Evolutionary conservation across 2,329 filamentous ascomycete genomes (phyloP), one percentile per base, ranked within the genome.

Genomic region (Aspergillus terreus): DNA sequence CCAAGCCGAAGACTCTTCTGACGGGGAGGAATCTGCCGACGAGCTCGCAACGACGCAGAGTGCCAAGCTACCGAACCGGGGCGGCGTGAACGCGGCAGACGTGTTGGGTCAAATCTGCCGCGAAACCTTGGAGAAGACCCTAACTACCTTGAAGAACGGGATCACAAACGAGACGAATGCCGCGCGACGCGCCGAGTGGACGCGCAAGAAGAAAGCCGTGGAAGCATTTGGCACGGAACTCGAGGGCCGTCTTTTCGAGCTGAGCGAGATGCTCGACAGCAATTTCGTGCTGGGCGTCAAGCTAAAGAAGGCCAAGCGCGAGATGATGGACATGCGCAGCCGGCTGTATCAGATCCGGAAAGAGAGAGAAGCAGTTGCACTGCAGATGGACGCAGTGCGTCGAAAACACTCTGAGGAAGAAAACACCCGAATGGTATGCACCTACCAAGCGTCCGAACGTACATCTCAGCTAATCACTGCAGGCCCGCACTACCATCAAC

Each of bases 261-360:
- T 82, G 25, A 79, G 78, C 52, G 77, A 78, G 56, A 73, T 78
- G 19, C 71, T 80, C 3, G 76, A 81, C 52, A 75, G 76, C 48
- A 74, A 79, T 43, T 76, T 73, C 51, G 65, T 71, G 2, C 70
- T 79, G 21, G 71, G 73, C 23, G 67, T 72, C 46, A 74, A 76
- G 50, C 58, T 78, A 43, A 76, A 73, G 51, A 69, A 62, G 56
- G 72, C 71, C 55, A 76, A 71, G 63, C 74, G 67, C 55, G 74
- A 71, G 60, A 76, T 74, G 64, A 67, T 66, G 55, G 67, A 72
- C 32, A 55, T 80, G 47, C 72, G 79, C 25, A 73, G 69, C 40
- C 72, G 76, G 33, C 71, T 80, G 45, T 67, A 81, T 32, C 69
- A 69, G 17, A 55, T 80, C n/a, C 73, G 78, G 46, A 71, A 69